These are phyloP conservation scores for Dendrostoma leiphaemia DNA, from an alignment of 2,329 filamentous ascomycete genomes.

Conservation along the genomic window DNA sequence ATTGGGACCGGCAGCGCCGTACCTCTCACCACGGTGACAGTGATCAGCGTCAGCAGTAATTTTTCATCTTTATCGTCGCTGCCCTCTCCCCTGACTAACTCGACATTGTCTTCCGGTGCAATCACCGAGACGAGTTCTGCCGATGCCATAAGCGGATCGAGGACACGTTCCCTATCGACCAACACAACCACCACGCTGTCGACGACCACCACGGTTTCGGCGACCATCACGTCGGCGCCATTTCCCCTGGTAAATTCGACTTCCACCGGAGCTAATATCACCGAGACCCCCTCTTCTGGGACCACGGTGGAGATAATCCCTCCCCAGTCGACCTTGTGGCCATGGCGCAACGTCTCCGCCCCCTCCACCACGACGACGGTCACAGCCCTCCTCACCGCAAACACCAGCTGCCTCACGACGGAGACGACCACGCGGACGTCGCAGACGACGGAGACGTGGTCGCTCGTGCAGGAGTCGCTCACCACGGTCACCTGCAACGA, in stretches of 20 bases:
- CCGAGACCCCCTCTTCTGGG: neutral
- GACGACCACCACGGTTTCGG: neutral
- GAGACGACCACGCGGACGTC: neutral
- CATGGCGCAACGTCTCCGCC: neutral
- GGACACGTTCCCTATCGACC: neutral
- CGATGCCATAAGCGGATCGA: neutral
- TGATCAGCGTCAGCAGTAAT: neutral
- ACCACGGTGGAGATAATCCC: too few relatives aligned
- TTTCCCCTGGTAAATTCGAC: neutral
- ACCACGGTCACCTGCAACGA: neutral
- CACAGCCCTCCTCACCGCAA: neutral
- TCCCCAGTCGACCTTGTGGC: neutral
- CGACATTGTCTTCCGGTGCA: neutral
- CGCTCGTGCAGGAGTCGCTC: neutral
- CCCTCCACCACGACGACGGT: neutral
- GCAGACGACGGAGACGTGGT: neutral
- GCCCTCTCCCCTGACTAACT: neutral
- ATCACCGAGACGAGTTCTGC: neutral
- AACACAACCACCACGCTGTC: neutral
- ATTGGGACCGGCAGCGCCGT: neutral
- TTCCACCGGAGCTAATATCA: too few relatives aligned
- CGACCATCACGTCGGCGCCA: neutral
- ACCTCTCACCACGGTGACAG: neutral
- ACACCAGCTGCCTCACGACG: slow-evolving; percentile 1
- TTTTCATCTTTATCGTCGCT: neutral